These are phyloP conservation scores for Talaromyces rugulosus DNA, from an alignment of 2,329 filamentous ascomycete genomes.

Conservation along the genomic window DNA sequence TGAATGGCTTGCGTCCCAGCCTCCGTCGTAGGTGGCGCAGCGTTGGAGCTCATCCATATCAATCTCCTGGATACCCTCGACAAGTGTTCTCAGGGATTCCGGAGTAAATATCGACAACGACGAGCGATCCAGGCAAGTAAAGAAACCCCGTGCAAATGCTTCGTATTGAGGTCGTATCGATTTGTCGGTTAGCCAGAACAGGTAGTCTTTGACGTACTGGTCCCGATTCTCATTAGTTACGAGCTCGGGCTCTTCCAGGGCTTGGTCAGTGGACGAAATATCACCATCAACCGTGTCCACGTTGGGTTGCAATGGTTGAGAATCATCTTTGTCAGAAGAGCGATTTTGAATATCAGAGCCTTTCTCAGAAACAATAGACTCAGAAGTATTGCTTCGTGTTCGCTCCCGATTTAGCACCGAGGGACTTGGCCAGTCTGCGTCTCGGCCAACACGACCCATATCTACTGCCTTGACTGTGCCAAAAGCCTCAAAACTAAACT, in stretches of 20 bases:
- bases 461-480: constrained; percentile 52
- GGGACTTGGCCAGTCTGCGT: constrained; percentile 31
- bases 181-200: constrained; percentile 73
- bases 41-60: constrained; percentile 69
- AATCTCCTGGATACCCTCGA: constrained; percentile 81
- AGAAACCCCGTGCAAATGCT: constrained; percentile 79
- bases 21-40: constrained; percentile 71
- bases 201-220: constrained; percentile 78
- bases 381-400: constrained; percentile 10
- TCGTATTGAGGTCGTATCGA: constrained; percentile 73
- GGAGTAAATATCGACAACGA: constrained; percentile 70
- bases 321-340: not conserved
- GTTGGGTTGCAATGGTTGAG: constrained; percentile 14
- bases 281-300: constrained; percentile 25
- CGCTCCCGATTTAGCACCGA: constrained; percentile 8
- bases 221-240: constrained; percentile 78
- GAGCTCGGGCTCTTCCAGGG: constrained; percentile 55
- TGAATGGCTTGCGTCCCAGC: constrained; percentile 66
- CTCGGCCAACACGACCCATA: constrained; percentile 44
- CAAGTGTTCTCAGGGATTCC: constrained; percentile 65
- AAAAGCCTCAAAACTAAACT: constrained; percentile 67
- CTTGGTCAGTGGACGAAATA: constrained; percentile 23
- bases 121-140: constrained; percentile 65
- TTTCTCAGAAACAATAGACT: not conserved
- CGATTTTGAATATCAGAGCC: not conserved